Evolutionary conservation across 2,329 filamentous ascomycete species (phyloP).

Genomic region (Claviceps sp.): DNA sequence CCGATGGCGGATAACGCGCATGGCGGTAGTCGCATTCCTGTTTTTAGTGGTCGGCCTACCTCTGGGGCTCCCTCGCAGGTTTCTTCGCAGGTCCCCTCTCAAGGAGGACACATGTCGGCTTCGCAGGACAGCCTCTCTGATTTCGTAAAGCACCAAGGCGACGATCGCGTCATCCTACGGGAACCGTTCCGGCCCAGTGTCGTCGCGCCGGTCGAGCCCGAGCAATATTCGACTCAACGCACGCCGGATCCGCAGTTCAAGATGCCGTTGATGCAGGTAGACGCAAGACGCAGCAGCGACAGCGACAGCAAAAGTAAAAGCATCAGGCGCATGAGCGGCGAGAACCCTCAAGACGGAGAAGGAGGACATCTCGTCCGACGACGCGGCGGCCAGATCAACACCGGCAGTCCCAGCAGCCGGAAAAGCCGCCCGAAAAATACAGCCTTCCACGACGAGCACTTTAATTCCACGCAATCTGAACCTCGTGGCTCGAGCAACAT

Average conservation of each 20-base stretch:
- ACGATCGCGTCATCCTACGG: constrained; percentile 40
- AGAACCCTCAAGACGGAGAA: constrained; percentile 8
- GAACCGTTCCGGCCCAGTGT: constrained; percentile 43
- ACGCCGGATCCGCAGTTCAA: constrained; percentile 38
- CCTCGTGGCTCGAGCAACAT: constrained; percentile 13
- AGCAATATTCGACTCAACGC: constrained; percentile 14
- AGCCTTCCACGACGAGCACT: constrained; percentile 6
- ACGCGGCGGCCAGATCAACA: constrained; percentile 10
- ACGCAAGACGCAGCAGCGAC: constrained; percentile 21
- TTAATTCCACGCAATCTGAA: constrained; percentile 5
- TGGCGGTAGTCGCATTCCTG: constrained; percentile 19
- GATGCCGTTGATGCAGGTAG: constrained; percentile 36
- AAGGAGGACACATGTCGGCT: constrained; percentile 15
- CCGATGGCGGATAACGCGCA: constrained; percentile 24
- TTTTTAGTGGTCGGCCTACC: constrained; percentile 25
- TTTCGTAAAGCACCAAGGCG: constrained; percentile 38
- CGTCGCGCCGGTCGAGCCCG: constrained; percentile 23
- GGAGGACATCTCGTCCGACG: constrained; percentile 18
- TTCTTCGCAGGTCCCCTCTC: constrained; percentile 16
- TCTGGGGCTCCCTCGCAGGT: constrained; percentile 32
- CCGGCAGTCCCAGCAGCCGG: constrained; percentile 14
- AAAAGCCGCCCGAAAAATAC: constrained; percentile 8
- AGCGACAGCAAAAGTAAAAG: constrained; percentile 14
- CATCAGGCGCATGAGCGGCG: constrained; percentile 13
- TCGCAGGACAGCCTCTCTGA: constrained; percentile 45